Evolutionary conservation across 2,329 filamentous ascomycete genomes (phyloP).

Genomic region (Fusarium falciforme): DNA sequence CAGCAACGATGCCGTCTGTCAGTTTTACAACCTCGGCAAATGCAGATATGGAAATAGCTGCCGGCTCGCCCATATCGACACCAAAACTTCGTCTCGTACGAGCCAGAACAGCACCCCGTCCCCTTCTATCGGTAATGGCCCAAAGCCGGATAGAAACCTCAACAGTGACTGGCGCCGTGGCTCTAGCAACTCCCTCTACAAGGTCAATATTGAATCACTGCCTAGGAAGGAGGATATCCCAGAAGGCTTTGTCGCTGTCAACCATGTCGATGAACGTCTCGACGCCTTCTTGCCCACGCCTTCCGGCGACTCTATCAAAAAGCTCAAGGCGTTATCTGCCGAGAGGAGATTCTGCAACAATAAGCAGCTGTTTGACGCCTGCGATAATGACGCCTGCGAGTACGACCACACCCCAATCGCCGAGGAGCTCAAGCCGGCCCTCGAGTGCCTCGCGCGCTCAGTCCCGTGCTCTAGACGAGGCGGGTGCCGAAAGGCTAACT

Average conservation of each 20-base stretch:
- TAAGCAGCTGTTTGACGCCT: constrained; percentile 27
- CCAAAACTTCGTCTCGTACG: constrained; percentile 9
- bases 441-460: constrained; percentile 29
- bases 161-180: constrained; percentile 10
- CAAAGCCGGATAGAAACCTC: constrained; percentile 14
- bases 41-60: constrained; percentile 39
- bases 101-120: constrained; percentile 25
- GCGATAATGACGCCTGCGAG: constrained; percentile 28
- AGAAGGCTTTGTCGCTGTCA: constrained; percentile 26
- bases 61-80: constrained; percentile 26
- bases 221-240: constrained; percentile 30
- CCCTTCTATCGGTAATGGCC: constrained; percentile 8
- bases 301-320: constrained; percentile 9
- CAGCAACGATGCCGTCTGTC: constrained; percentile 25
- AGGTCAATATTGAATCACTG: constrained; percentile 19
- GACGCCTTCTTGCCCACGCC: constrained; percentile 26
- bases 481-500: constrained; percentile 24
- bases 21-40: constrained; percentile 36
- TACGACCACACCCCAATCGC: constrained; percentile 35
- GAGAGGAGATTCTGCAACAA: constrained; percentile 36
- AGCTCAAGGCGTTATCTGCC: constrained; percentile 24
- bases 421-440: constrained; percentile 26
- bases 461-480: constrained; percentile 31
- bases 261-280: constrained; percentile 28
- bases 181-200: background rate